A percentile compares a stretch with the other conserved stretches of the same genome.
Conservation (phyloP, 768 basidiomycete genomes). For the Leucocoprinus leucothites region DNA sequence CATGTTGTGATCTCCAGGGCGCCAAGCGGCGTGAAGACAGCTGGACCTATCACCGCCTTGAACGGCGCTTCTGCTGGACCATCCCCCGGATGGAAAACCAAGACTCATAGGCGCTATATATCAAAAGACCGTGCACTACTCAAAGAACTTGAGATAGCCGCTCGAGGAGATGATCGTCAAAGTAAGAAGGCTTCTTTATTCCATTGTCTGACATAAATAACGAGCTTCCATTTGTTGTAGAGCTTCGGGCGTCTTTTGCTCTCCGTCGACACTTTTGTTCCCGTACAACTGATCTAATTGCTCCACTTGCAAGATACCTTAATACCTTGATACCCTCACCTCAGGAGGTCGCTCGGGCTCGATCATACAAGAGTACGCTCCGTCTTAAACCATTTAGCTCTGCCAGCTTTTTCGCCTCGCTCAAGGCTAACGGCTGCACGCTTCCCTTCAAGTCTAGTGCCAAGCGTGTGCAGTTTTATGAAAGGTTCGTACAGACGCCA, state of each 20-base stretch:
- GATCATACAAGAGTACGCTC: slow-evolving; percentile 24
- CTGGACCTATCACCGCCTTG: slow-evolving; percentile 19
- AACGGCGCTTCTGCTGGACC: slow-evolving; percentile 45
- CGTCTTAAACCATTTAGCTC: slow-evolving; percentile 72
- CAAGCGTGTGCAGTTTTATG: slow-evolving; percentile 72
- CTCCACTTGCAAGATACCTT: slow-evolving; percentile 89
- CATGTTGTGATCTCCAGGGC: neutral
- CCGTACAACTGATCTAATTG: slow-evolving; percentile 81
- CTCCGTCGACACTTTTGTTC: slow-evolving; percentile 82
- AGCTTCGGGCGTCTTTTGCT: slow-evolving; percentile 56
- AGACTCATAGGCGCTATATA: slow-evolving; percentile 77
- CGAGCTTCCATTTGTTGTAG: slow-evolving; percentile 29
- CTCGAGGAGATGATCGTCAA: slow-evolving; percentile 41
- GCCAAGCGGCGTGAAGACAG: neutral
- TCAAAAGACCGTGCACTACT: slow-evolving; percentile 80
- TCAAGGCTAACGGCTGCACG: slow-evolving; percentile 66
- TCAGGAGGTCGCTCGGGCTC: slow-evolving; percentile 40
- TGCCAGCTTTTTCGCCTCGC: slow-evolving; percentile 64
- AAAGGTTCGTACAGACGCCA: slow-evolving; percentile 29
- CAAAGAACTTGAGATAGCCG: slow-evolving; percentile 66
- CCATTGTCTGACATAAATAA: slow-evolving; percentile 1
- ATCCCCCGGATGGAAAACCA: slow-evolving; percentile 71
- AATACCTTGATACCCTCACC: slow-evolving; percentile 81
- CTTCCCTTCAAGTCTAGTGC: slow-evolving; percentile 71
- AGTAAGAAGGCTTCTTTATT: slow-evolving; percentile 38